Evolutionary conservation across 2,329 filamentous ascomycete species (phyloP), one percentile per base, ranked within the genome.

Genomic region (Basipetospora chlamydospora): DNA sequence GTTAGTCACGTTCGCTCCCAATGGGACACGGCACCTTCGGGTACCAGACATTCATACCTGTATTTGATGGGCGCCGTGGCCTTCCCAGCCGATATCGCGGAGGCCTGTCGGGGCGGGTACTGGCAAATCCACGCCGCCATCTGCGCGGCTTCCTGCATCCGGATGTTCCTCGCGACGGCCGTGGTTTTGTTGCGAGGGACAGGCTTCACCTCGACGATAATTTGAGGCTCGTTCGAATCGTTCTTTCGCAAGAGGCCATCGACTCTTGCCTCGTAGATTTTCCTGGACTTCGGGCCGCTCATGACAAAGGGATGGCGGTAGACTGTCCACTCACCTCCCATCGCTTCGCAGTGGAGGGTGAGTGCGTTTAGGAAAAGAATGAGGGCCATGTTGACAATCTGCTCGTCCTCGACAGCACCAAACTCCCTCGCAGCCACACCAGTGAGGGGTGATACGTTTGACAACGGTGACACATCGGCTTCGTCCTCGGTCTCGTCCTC

Each of bases 341-440:
- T n/a, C n/a, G n/a, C 13, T 23, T 31, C 8, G 9, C 28, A 16
- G 22, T 38, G 28, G 6, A 38, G 28, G 6, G 28, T 38, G 8
- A 38, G 26, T 4, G 35, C 18, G 16, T 38, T 16, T 5, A 38
- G 21, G 25, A 32, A 38, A 5, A 26, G 5, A 12, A 38, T 4
- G 3, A 38, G 28, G 18, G 35, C 26, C 8, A 20, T 31, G 21
- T 38, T 38, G 17, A 38, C 35, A 28, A 38, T 32, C 35, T 38
- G 35, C 20, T 38, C 35, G 25, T 38, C 35, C 35, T 38, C 35
- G 12, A 32, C 25, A 4, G 7, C 25, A 7, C 25, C 25, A 7
- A 26, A 26, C 11, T 4, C 11, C 7, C 6, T 26, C 7, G 25
- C 25, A 26, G 4, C 25, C 25, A 26, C 25, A 13, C 25, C 25